Evolutionary conservation across 2,329 filamentous ascomycete species (phyloP).

Genomic region (Fusarium sp.): DNA sequence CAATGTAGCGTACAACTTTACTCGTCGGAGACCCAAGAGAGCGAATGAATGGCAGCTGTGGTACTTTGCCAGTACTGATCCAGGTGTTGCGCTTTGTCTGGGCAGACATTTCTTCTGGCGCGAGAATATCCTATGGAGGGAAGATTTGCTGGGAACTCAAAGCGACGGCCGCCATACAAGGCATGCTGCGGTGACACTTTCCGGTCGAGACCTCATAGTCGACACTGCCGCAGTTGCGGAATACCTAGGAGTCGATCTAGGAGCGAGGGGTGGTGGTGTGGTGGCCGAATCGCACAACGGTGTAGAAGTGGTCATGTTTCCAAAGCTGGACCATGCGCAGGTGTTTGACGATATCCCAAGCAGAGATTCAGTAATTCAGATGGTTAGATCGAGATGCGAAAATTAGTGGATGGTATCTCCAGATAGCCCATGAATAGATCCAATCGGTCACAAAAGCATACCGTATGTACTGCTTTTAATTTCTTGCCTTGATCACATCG

Average conservation of each 20-base stretch:
- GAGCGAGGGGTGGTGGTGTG: slow-evolving; percentile 18
- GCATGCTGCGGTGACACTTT: slow-evolving; percentile 69
- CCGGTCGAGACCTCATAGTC: slow-evolving; percentile 74
- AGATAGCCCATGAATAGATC: slow-evolving; percentile 6
- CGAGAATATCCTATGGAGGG: slow-evolving; percentile 78
- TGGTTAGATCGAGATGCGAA: slow-evolving; percentile 49
- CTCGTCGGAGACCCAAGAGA: slow-evolving; percentile 61
- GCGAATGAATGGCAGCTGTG: slow-evolving; percentile 80
- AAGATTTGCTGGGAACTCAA: slow-evolving; percentile 63
- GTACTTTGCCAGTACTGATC: slow-evolving; percentile 78
- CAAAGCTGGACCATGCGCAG: slow-evolving; percentile 74
- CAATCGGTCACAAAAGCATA: not conserved
- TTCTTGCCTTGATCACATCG: slow-evolving; percentile 52
- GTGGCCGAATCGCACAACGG: slow-evolving; percentile 31
- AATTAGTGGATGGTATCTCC: slow-evolving; percentile 21
- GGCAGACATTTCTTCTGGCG: slow-evolving; percentile 79
- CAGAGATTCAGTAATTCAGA: slow-evolving; percentile 49
- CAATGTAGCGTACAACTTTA: slow-evolving; percentile 80
- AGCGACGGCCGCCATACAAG: slow-evolving; percentile 44
- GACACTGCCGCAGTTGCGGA: slow-evolving; percentile 69
- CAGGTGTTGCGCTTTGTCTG: slow-evolving; percentile 74
- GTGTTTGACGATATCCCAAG: slow-evolving; percentile 62
- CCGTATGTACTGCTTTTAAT: slow-evolving; percentile 22
- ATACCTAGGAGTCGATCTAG: slow-evolving; percentile 61
- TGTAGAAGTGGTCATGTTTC: slow-evolving; percentile 72